phyloP scores from a whole-genome alignment of 202 grass and related monocot species.

The Elaeis oleifera region DNA sequence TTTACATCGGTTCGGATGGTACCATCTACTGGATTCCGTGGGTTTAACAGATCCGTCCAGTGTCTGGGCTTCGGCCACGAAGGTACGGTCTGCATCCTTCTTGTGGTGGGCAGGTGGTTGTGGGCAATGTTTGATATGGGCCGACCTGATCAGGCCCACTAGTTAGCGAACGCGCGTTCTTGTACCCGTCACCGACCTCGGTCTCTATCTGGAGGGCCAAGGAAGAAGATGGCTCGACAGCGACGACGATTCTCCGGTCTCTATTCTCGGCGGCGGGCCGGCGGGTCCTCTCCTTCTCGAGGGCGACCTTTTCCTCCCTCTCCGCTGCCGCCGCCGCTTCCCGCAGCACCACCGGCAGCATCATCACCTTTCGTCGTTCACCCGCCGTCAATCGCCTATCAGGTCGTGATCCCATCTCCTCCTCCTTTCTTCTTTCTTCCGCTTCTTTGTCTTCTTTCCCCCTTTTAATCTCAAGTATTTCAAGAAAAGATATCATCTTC shows the following conservation, averaged over 20 bases:
- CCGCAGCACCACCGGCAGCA: slow-evolving; percentile 9
- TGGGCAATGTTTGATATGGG: no score
- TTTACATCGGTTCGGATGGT: no score
- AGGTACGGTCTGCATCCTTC: no score
- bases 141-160: no score
- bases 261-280: slow-evolving; percentile 25
- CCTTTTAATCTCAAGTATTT: no score
- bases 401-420: slow-evolving; percentile 4
- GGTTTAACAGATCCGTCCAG: no score
- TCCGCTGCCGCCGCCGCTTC: slow-evolving; percentile 19
- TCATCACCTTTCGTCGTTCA: slow-evolving; percentile 17
- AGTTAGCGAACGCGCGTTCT: no score
- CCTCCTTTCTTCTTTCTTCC: not conserved
- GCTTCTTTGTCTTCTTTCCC: not conserved
- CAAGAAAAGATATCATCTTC: no score
- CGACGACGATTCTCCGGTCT: slow-evolving; percentile 51
- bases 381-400: slow-evolving; percentile 27
- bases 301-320: slow-evolving; percentile 20
- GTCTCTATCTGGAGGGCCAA: not conserved
- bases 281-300: slow-evolving; percentile 30
- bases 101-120: no score
- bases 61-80: no score
- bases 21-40: no score
- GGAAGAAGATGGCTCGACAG: slow-evolving; percentile 24
- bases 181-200: slow-evolving; percentile 8